These are phyloP conservation scores for Hevea brasiliensis DNA, from an alignment of 345 rosid species.

Conservation along the genomic window DNA sequence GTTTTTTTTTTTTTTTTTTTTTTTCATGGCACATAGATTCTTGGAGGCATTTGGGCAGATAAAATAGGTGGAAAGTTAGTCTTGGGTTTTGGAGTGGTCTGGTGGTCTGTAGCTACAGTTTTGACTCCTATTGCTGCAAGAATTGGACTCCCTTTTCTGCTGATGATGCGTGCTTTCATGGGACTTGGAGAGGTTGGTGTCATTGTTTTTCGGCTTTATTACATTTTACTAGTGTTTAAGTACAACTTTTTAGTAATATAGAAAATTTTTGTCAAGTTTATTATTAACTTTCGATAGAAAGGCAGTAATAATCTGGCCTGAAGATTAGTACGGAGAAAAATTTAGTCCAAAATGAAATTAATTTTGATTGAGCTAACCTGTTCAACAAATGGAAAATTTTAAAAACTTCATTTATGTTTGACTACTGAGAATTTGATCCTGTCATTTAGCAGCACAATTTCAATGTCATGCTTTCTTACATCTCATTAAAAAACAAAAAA, in stretches of 20 bases:
- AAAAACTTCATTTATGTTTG: background rate
- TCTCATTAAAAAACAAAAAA: background rate
- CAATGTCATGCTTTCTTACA: background rate
- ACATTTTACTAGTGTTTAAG: background rate
- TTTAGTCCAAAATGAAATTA: background rate
- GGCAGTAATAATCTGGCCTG: background rate
- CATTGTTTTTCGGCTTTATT: constrained; percentile 3
- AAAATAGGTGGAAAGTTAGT: constrained; percentile 90
- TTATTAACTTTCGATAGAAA: background rate
- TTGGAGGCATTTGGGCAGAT: constrained; percentile 99
- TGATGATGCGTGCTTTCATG: constrained; percentile 87
- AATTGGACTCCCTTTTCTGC: constrained; percentile 87
- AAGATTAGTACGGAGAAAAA: background rate
- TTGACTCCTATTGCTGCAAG: constrained; percentile 96
- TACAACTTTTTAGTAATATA: background rate
- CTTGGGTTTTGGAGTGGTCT: constrained; percentile 89
- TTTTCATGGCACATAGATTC: constrained; percentile 50
- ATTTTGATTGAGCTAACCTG: background rate
- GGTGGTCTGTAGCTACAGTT: constrained; percentile 93
- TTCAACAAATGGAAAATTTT: background rate
- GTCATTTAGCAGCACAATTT: background rate
- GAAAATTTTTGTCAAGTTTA: background rate
- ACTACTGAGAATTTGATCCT: background rate
- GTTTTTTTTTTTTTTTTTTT: constrained; percentile 26
- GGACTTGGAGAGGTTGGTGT: constrained; percentile 91